These are phyloP conservation scores for Carex arenaria DNA, from an alignment of 202 grass and related monocot species.

Conservation along the genomic window DNA sequence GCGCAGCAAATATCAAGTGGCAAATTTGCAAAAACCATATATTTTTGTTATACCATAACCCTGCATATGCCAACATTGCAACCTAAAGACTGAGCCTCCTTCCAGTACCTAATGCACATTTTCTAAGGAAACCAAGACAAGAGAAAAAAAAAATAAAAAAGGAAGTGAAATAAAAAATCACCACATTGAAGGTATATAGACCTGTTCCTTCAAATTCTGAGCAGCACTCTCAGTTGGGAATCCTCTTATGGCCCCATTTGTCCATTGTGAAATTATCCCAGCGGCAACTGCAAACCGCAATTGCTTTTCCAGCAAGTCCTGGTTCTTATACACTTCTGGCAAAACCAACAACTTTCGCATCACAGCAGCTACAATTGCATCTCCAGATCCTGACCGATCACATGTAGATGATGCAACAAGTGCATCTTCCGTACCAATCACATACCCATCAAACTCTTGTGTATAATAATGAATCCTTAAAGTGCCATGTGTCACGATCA, in stretches of 20 bases:
- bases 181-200: constrained; percentile 95
- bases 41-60: not conserved
- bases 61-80: constrained; percentile 9
- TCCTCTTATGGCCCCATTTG: constrained; percentile 78
- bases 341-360: constrained; percentile 66
- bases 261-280: constrained; percentile 96
- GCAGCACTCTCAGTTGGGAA: constrained; percentile 89
- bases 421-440: constrained; percentile 87
- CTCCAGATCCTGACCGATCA: constrained; percentile 83
- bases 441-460: constrained; percentile 80
- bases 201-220: constrained; percentile 91
- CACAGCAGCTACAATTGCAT: constrained; percentile 82
- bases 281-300: constrained; percentile 75
- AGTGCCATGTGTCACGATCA: constrained; percentile 85
- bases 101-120: not conserved
- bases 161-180: constrained; percentile 22
- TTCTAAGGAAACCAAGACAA: not conserved
- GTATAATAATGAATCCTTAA: constrained; percentile 96
- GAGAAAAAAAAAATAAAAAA: not conserved
- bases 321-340: constrained; percentile 78
- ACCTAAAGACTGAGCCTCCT: not conserved
- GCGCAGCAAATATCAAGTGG: not conserved
- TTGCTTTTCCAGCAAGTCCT: constrained; percentile 74
- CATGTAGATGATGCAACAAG: constrained; percentile 68
- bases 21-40: constrained; percentile 4